These are phyloP conservation scores for Apiospora arundinis DNA, from an alignment of 2,329 filamentous ascomycete species.

Conservation along the genomic window DNA sequence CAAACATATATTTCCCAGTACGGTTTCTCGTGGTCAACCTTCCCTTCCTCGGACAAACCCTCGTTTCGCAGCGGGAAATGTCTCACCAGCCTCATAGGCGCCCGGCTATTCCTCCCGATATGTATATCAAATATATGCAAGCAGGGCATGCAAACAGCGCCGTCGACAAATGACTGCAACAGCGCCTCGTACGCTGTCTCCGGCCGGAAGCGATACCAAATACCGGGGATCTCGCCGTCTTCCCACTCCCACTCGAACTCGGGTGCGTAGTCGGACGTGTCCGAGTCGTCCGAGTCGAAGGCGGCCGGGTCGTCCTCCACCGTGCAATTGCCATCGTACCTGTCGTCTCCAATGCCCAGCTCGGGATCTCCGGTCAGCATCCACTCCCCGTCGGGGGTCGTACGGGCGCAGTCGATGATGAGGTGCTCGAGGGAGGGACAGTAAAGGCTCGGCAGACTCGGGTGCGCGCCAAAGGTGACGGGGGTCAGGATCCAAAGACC, in stretches of 20 bases:
- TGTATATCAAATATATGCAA: not conserved
- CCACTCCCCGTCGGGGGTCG: conserved; percentile 6
- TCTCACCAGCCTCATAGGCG: not conserved
- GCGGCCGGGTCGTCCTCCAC: conserved; percentile 10
- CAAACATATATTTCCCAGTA: not conserved
- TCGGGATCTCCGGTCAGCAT: conserved; percentile 21
- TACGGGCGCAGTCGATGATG: not conserved
- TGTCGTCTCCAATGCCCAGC: not conserved
- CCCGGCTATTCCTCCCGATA: not conserved
- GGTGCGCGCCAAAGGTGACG: conserved; percentile 4
- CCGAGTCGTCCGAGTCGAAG: conserved; percentile 22
- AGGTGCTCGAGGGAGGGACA: conserved; percentile 19
- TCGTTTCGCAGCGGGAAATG: not conserved
- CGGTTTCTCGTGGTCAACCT: not conserved
- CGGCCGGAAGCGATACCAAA: conserved; percentile 4
- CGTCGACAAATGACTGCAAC: conserved; percentile 8
- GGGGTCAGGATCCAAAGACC: conserved; percentile 11
- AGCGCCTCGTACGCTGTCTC: not conserved
- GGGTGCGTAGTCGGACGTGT: conserved; percentile 22
- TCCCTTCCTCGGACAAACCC: too few relatives aligned
- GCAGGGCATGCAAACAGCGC: not conserved
- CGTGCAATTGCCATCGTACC: not conserved
- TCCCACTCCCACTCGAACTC: conserved; percentile 21
- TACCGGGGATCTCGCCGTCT: not conserved
- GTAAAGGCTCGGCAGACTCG: not conserved